Evolutionary conservation across 257 asterid species (phyloP).

Genomic region (Nyctanthes arbortristis): DNA sequence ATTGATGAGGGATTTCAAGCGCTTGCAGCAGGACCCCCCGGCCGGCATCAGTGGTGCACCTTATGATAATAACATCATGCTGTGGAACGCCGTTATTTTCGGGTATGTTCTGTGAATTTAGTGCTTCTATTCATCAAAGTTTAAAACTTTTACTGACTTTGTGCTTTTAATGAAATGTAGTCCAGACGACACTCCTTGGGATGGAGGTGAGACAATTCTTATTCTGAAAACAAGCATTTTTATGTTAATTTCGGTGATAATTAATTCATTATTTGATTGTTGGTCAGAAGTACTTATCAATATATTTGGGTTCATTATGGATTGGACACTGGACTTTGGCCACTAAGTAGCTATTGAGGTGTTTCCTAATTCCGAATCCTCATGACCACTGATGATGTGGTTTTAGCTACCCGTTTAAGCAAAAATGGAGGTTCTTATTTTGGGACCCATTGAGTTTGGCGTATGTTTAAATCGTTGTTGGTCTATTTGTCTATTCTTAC

Average conservation of each 20-base stretch:
- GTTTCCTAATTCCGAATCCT: neutral
- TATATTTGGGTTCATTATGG: neutral
- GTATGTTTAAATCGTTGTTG: neutral
- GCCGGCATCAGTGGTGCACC: slow-evolving; percentile 98
- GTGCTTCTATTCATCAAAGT: neutral
- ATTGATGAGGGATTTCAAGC: slow-evolving; percentile 92
- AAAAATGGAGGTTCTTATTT: neutral
- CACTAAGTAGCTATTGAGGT: neutral
- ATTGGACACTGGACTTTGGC: neutral
- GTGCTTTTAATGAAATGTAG: slow-evolving; percentile 42
- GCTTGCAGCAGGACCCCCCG: slow-evolving; percentile 94
- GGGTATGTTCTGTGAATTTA: slow-evolving; percentile 46
- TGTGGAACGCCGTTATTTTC: slow-evolving; percentile 92
- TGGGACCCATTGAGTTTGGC: neutral
- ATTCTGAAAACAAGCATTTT: neutral
- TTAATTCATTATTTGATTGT: neutral
- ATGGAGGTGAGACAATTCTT: slow-evolving; percentile 71
- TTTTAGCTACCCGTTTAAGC: neutral
- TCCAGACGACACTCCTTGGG: slow-evolving; percentile 97
- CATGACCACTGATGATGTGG: neutral
- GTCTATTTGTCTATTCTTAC: neutral
- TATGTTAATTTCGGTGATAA: neutral
- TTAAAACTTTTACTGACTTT: slow-evolving; percentile 13
- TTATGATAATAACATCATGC: slow-evolving; percentile 82
- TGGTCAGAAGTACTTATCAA: neutral